phyloP scores from a whole-genome alignment of 352 stramenopile species.

The Lagenidium giganteum region DNA sequence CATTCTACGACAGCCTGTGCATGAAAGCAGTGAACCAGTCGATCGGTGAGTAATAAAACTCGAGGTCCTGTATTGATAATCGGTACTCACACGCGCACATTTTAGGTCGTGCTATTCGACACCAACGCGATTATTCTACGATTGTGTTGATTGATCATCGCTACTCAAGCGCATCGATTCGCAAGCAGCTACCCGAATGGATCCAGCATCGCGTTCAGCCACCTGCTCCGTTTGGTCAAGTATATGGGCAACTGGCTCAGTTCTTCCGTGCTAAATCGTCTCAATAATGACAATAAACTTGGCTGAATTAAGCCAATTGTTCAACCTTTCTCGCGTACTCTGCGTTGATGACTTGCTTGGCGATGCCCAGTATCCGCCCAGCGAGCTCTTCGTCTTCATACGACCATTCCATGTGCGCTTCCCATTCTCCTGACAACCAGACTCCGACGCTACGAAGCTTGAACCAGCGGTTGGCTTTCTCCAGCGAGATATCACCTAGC shows the following conservation, averaged over 20 bases:
- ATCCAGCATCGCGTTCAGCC: slow-evolving; percentile 76
- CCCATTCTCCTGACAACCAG: slow-evolving; percentile 65
- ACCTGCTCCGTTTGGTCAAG: slow-evolving; percentile 54
- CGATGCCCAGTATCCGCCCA: slow-evolving; percentile 74
- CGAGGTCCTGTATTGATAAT: too few species aligned
- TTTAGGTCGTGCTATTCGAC: slow-evolving; percentile 92
- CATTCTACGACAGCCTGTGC: slow-evolving; percentile 98
- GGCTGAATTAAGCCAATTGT: slow-evolving; percentile 4
- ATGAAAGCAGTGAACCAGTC: slow-evolving; percentile 99
- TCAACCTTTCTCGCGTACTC: slow-evolving; percentile 51
- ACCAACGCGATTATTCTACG: slow-evolving; percentile 95
- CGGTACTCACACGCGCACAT: too few species aligned
- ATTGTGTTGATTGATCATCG: slow-evolving; percentile 96
- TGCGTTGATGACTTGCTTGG: slow-evolving; percentile 67
- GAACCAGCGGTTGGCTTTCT: slow-evolving; percentile 66
- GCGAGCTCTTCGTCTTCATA: slow-evolving; percentile 83
- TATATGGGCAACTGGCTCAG: slow-evolving; percentile 70
- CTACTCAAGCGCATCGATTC: slow-evolving; percentile 77
- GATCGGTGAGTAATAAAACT: slow-evolving; percentile 86
- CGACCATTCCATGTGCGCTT: slow-evolving; percentile 79
- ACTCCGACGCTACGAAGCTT: slow-evolving; percentile 70
- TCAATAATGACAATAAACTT: slow-evolving; percentile 10
- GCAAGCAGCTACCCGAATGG: slow-evolving; percentile 69
- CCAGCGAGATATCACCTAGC: slow-evolving; percentile 49
- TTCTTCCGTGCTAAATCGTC: slow-evolving; percentile 80